Evolutionary conservation across 73 alveolate species (phyloP).

Genomic region (Paramecium primaurelia): DNA sequence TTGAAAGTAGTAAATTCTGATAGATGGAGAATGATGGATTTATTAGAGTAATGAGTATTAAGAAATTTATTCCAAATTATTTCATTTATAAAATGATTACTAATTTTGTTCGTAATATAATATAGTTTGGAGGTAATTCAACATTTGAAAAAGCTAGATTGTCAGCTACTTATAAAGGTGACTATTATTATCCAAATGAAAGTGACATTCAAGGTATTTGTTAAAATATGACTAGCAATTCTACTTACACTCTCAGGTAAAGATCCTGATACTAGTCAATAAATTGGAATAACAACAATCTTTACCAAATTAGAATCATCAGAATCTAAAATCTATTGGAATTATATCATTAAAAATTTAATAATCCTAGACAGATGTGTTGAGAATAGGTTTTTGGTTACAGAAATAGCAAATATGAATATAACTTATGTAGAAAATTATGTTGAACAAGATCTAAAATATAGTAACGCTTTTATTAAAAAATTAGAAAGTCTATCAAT

Average conservation of each 20-base stretch:
- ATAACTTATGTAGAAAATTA: neutral
- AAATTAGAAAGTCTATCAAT: neutral
- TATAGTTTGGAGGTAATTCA: slow-evolving; percentile 1
- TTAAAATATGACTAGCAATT: neutral
- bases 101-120: neutral
- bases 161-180: slow-evolving; percentile 3
- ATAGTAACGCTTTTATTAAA: neutral
- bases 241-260: neutral
- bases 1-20: neutral
- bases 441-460: neutral
- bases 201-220: neutral
- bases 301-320: neutral
- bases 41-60: neutral
- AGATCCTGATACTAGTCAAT: neutral
- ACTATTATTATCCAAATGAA: neutral
- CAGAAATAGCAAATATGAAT: neutral
- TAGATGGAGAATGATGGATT: neutral
- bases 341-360: neutral
- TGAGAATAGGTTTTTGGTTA: neutral
- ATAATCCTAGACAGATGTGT: neutral
- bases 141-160: slow-evolving; percentile 35
- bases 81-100: slow-evolving; percentile 25
- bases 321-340: neutral
- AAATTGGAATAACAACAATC: neutral
- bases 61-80: neutral